Evolutionary conservation across 2,329 filamentous ascomycete genomes (phyloP).

Genomic region (Arthrinium puccinioides): DNA sequence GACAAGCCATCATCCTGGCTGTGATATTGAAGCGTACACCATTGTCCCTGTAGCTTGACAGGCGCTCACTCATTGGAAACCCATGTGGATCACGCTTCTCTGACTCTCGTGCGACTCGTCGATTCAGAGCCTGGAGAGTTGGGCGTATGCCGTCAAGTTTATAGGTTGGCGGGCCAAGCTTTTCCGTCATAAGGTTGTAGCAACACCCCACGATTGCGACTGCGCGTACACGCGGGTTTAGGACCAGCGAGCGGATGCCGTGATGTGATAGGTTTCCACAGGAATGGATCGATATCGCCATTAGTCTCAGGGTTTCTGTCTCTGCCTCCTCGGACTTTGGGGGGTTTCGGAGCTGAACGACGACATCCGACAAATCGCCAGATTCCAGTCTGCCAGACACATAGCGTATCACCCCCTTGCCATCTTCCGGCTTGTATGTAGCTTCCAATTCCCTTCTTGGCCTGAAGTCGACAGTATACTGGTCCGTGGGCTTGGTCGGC

Average conservation of each 20-base stretch:
- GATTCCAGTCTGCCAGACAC: conserved; percentile 67
- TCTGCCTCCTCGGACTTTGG: conserved; percentile 14
- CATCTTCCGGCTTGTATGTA: conserved; percentile 49
- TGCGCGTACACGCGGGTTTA: conserved; percentile 80
- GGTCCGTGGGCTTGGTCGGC: conserved; percentile 17
- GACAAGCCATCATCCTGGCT: conserved; percentile 95
- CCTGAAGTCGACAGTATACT: conserved; percentile 38
- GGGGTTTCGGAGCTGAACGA: conserved; percentile 21
- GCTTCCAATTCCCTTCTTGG: conserved; percentile 41
- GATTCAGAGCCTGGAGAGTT: conserved; percentile 58
- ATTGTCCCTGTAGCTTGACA: conserved; percentile 49
- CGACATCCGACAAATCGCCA: conserved; percentile 52
- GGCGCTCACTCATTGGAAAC: conserved; percentile 79
- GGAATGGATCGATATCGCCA: conserved; percentile 93
- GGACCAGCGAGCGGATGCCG: conserved; percentile 74
- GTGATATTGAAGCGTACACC: conserved; percentile 90
- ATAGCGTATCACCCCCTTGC: conserved; percentile 68
- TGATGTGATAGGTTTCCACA: conserved; percentile 97
- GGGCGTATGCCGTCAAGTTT: conserved; percentile 75
- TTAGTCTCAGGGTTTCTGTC: conserved; percentile 45
- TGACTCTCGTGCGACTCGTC: conserved; percentile 60
- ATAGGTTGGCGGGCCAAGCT: conserved; percentile 77
- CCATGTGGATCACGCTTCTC: conserved; percentile 78
- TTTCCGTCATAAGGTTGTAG: conserved; percentile 93
- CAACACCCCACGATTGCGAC: conserved; percentile 96